These are phyloP conservation scores for Beauveria medogensis DNA, from an alignment of 2,329 filamentous ascomycete genomes.

Conservation along the genomic window DNA sequence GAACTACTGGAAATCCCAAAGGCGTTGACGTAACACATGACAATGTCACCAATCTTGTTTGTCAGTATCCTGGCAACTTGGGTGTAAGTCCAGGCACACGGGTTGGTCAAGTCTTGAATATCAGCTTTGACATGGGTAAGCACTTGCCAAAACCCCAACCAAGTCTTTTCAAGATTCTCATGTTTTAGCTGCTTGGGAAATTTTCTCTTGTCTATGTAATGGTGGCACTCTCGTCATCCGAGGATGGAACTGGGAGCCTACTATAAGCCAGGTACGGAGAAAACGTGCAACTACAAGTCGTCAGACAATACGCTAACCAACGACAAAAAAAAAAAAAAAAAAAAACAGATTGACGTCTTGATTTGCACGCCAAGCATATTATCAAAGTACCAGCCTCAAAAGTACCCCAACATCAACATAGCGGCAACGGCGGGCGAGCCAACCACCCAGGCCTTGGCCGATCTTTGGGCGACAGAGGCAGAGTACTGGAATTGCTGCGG, in stretches of 20 bases:
- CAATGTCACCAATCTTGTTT: conserved; percentile 47
- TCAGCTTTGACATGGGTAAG: conserved; percentile 55
- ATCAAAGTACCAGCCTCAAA: conserved; percentile 36
- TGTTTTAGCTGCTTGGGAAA: conserved; percentile 49
- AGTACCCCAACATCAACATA: conserved; percentile 43
- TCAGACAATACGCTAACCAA: not conserved
- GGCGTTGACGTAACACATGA: conserved; percentile 49
- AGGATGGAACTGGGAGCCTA: conserved; percentile 39
- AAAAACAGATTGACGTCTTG: conserved; percentile 38
- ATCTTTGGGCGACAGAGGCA: conserved; percentile 43
- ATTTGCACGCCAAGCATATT: conserved; percentile 49
- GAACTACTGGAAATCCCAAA: conserved; percentile 49
- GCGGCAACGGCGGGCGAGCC: conserved; percentile 50
- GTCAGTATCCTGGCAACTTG: conserved; percentile 41
- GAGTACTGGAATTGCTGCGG: conserved; percentile 51
- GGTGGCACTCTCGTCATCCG: conserved; percentile 48
- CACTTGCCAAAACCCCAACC: not conserved
- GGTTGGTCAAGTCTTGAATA: conserved; percentile 48
- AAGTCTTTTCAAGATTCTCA: not conserved
- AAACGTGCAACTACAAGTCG: not conserved
- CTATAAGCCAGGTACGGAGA: conserved; percentile 33
- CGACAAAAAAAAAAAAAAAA: too few relatives aligned
- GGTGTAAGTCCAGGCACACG: conserved; percentile 40
- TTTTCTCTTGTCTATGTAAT: conserved; percentile 48
- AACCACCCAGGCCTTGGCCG: conserved; percentile 42